These are phyloP conservation scores for Paramecium pentaurelia DNA, from an alignment of 73 alveolate genomes.

Conservation along the genomic window DNA sequence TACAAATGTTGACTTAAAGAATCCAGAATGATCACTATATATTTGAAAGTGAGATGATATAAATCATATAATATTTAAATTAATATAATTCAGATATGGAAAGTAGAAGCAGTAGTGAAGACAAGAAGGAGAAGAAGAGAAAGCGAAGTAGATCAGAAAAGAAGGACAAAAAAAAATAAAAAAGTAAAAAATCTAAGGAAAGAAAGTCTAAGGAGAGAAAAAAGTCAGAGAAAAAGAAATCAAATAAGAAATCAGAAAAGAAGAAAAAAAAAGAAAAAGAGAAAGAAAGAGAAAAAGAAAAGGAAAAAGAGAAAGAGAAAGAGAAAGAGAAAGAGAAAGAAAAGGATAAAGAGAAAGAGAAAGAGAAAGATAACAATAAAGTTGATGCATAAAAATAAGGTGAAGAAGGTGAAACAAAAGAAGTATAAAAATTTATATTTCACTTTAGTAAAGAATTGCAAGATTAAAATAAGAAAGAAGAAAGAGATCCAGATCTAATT, in stretches of 20 bases:
- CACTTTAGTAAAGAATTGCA: slow-evolving; percentile 25
- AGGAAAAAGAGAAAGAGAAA: neutral
- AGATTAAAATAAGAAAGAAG: slow-evolving; percentile 40
- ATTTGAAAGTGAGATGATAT: neutral
- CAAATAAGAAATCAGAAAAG: neutral
- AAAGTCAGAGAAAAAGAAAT: slow-evolving; percentile 13
- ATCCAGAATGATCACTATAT: slow-evolving; percentile 27
- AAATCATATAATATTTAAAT: slow-evolving; percentile 14
- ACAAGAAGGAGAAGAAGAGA: slow-evolving; percentile 15
- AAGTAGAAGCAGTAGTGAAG: neutral
- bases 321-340: neutral
- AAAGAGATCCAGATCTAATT: slow-evolving; percentile 46
- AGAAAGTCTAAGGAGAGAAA: slow-evolving; percentile 37
- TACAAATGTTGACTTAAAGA: neutral
- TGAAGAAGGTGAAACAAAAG: neutral
- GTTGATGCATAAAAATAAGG: neutral
- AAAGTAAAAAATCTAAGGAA: slow-evolving; percentile 46
- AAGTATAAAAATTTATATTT: neutral
- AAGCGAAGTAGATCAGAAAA: neutral
- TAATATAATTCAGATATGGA: neutral
- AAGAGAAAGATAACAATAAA: neutral
- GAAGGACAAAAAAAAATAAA: slow-evolving; percentile 11
- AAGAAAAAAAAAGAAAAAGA: neutral
- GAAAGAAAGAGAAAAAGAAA: neutral
- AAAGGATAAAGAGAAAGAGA: neutral